Evolutionary conservation across 192 early-diverging fungal species (phyloP), one percentile per base, ranked within the genome.

Genomic region (Gigaspora rosea): DNA sequence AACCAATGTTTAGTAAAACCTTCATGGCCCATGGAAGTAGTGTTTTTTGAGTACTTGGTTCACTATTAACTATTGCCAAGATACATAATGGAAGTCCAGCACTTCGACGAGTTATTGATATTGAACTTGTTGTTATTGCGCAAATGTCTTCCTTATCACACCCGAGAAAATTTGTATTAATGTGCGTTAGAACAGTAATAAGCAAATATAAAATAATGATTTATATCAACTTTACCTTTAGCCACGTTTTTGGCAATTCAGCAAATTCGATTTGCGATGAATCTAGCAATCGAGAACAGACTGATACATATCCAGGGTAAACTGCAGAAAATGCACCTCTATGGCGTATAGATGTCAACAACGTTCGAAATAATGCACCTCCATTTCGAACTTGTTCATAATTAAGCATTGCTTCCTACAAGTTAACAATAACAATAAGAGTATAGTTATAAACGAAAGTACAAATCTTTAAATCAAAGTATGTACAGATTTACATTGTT

Each of bases 291-390:
- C 89, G 82, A 15, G 89, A 84, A 78, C 94, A 96, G 1, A 97
- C 80, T 0, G 78, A 80, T 9, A 90, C 85, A 69, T 95, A 97
- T 47, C 89, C 90, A 22, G 91, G 89, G 78, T 95, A 92, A 0
- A 97, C 93, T 5, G 95, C 91, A 0, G 93, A 90, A 78, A 98
- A 98, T 9, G 96, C 96, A 8, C 96, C 96, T 57, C 92, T 91
- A 73, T 98, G 96, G 12, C 96, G 91, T 61, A 96, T 94, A 11
- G 89, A 88, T 4, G 91, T 93, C 78, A 90, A 80, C 9, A 88
- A 71, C 8, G 73, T 79, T 2, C 89, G 78, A 50, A 94, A 83
- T 61, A 94, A 76, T 9, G 83, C 82, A 8, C 88, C 88, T 63
- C 82, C 83, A 20, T 79, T 73, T 6, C 64, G 64, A 54, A 77